phyloP scores from a whole-genome alignment of 352 stramenopile genomes.

The Hyaloperonospora arabidopsidis region DNA sequence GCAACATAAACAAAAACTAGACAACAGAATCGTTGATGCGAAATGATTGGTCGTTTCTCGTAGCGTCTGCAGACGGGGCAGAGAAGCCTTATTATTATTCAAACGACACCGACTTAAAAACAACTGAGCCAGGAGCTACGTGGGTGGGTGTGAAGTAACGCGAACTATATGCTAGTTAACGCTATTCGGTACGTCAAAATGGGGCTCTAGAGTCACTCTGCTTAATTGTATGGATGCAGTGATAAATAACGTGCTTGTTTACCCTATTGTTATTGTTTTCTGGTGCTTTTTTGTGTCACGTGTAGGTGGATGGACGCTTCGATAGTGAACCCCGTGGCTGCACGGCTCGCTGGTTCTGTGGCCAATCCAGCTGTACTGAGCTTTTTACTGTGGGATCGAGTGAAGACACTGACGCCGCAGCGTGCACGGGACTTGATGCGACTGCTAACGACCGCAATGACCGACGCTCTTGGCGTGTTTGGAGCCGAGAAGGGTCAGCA shows the following conservation, averaged over 20 bases:
- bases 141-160: too few relatives aligned
- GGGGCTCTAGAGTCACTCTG: too few relatives aligned
- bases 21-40: too few relatives aligned
- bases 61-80: too few relatives aligned
- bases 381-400: slow-evolving; percentile 57
- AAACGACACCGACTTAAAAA: neutral
- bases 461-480: slow-evolving; percentile 50
- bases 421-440: slow-evolving; percentile 62
- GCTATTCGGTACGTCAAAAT: slow-evolving; percentile 26
- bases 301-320: slow-evolving; percentile 50
- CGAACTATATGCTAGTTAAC: neutral
- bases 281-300: neutral
- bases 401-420: slow-evolving; percentile 71
- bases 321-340: slow-evolving; percentile 51
- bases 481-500: slow-evolving; percentile 39
- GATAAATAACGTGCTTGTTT: too few relatives aligned
- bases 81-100: neutral
- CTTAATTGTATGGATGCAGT: too few relatives aligned
- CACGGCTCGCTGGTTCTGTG: slow-evolving; percentile 52
- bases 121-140: too few relatives aligned
- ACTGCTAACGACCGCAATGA: slow-evolving; percentile 44
- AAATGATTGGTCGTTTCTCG: too few relatives aligned
- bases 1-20: too few relatives aligned
- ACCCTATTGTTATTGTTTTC: too few relatives aligned
- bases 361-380: slow-evolving; percentile 70